Evolutionary conservation across 169 alveolate species (phyloP).

Genomic region (Eimeria maxima): DNA sequence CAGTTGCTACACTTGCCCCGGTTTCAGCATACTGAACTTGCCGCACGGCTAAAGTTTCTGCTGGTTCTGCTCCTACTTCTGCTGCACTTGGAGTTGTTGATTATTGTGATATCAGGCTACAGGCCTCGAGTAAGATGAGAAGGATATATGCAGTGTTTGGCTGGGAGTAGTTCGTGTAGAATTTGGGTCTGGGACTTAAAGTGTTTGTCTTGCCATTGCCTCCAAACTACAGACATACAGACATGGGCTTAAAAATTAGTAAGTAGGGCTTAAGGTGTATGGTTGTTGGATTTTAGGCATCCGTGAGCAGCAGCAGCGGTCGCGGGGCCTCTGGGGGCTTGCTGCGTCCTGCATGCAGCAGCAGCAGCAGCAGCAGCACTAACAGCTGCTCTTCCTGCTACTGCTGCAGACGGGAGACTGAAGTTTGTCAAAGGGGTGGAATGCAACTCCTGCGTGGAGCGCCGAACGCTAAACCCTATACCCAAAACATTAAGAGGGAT

Average conservation of each 20-base stretch:
- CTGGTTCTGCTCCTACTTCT: constrained; percentile 28
- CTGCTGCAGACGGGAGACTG: neutral
- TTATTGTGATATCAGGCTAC: neutral
- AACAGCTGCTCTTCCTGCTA: neutral
- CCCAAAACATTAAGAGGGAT: neutral
- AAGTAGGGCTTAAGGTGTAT: neutral
- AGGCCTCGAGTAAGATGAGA: neutral
- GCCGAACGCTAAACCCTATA: neutral
- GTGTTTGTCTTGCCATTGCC: neutral
- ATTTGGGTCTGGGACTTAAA: neutral
- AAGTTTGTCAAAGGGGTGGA: neutral
- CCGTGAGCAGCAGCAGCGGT: constrained; percentile 6
- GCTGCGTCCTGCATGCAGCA: constrained; percentile 32
- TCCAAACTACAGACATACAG: neutral
- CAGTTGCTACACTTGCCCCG: neutral
- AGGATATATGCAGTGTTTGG: neutral
- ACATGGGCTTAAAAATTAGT: neutral
- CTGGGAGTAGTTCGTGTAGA: neutral
- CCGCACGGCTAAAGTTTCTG: neutral
- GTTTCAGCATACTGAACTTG: neutral
- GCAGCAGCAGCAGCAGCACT: constrained; percentile 25
- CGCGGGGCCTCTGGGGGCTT: constrained; percentile 20
- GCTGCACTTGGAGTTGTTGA: neutral
- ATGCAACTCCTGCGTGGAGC: neutral
- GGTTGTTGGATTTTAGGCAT: neutral